These are phyloP conservation scores for Colletotrichum navitas DNA, from an alignment of 2,329 filamentous ascomycete species.

Conservation along the genomic window DNA sequence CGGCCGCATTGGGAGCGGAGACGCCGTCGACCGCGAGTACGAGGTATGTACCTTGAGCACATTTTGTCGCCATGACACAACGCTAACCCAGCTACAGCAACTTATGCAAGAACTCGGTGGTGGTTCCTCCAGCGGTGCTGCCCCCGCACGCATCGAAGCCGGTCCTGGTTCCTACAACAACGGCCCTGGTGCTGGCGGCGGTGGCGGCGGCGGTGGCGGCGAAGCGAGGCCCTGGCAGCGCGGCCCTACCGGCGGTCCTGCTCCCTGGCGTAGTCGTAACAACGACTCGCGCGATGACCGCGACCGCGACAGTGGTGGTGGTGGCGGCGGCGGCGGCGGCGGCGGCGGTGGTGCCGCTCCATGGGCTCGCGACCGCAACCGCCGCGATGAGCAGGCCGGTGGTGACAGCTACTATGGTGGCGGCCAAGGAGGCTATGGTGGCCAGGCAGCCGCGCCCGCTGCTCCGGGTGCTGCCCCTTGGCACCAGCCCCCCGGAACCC, in stretches of 20 bases:
- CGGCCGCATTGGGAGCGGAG: constrained; percentile 79
- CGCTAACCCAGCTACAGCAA: constrained; percentile 71
- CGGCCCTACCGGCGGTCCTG: constrained; percentile 84
- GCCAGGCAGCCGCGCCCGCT: constrained; percentile 40
- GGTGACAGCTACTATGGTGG: constrained; percentile 63
- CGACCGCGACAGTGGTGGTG: constrained; percentile 38
- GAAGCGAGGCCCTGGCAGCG: constrained; percentile 90
- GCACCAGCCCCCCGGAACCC: constrained; percentile 68
- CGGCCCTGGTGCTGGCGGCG: constrained; percentile 63
- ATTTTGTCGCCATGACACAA: constrained; percentile 10
- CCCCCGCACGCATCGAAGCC: constrained; percentile 87
- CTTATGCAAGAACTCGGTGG: constrained; percentile 98
- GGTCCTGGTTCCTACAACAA: constrained; percentile 76
- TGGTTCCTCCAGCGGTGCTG: constrained; percentile 70
- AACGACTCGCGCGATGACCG: constrained; percentile 64
- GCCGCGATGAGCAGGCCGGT: constrained; percentile 59
- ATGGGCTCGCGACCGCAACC: constrained; percentile 71
- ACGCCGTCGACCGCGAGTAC: constrained; percentile 93
- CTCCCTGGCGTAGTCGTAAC: constrained; percentile 78
- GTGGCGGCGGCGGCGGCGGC: constrained; percentile 53
- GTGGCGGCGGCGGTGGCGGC: constrained; percentile 68
- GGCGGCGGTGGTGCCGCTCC: constrained; percentile 65
- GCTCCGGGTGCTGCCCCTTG: constrained; percentile 62
- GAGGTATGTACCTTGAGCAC: constrained; percentile 73
- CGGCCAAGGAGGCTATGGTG: constrained; percentile 44